phyloP scores from a whole-genome alignment of 2,329 filamentous ascomycete species.

The Neospermospora avenae region DNA sequence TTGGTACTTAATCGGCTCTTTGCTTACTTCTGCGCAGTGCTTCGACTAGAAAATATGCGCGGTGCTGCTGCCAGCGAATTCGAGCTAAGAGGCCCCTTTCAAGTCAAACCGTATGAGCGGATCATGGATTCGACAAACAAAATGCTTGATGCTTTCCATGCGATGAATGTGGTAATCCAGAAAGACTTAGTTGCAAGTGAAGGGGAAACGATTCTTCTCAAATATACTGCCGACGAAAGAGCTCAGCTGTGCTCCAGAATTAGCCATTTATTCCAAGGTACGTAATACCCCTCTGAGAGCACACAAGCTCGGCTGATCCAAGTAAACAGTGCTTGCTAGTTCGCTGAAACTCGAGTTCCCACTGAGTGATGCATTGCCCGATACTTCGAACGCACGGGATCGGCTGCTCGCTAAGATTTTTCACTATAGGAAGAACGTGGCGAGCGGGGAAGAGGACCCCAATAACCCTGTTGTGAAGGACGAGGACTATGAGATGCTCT shows the following conservation, averaged over 20 bases:
- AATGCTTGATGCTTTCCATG: constrained; percentile 90
- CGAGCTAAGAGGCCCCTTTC: constrained; percentile 84
- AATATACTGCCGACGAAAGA: constrained; percentile 76
- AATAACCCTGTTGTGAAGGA: constrained; percentile 50
- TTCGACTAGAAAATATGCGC: constrained; percentile 70
- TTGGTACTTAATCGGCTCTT: not conserved
- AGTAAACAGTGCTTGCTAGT: constrained; percentile 69
- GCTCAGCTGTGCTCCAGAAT: constrained; percentile 81
- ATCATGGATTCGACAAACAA: constrained; percentile 78
- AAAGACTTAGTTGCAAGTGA: constrained; percentile 73
- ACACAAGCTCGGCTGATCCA: constrained; percentile 20
- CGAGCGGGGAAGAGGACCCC: constrained; percentile 16
- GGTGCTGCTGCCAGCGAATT: constrained; percentile 78
- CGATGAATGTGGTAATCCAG: constrained; percentile 89
- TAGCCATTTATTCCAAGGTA: constrained; percentile 71
- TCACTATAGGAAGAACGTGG: constrained; percentile 67
- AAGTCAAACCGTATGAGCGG: constrained; percentile 65
- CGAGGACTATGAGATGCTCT: constrained; percentile 85
- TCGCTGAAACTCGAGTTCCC: constrained; percentile 95
- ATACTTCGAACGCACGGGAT: constrained; percentile 76
- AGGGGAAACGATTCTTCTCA: constrained; percentile 77
- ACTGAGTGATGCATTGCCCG: constrained; percentile 82
- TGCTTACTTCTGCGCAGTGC: constrained; percentile 38
- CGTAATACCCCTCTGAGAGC: not conserved
- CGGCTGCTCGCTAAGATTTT: constrained; percentile 83